Evolutionary conservation across 106 monocot genomes (phyloP).

Genomic region (Dendrobium officinale): DNA sequence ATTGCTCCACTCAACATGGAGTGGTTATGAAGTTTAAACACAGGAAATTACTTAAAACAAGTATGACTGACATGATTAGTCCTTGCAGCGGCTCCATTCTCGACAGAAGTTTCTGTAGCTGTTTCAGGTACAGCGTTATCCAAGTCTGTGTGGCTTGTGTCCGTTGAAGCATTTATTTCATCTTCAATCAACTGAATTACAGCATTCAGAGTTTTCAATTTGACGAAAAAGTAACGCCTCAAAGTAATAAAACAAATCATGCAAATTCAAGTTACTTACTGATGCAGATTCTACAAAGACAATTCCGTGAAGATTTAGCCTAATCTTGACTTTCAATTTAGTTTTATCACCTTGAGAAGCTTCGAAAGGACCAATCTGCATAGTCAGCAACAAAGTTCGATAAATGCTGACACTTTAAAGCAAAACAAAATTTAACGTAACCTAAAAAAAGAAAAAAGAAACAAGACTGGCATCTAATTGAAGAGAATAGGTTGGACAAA

Average conservation of each 20-base stretch:
- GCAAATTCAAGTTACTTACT: conserved; percentile 30
- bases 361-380: conserved; percentile 69
- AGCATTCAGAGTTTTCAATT: conserved; percentile 15
- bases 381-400: neutral
- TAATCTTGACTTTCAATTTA: conserved; percentile 62
- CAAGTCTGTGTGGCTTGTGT: conserved; percentile 14
- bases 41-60: neutral
- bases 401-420: neutral
- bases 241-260: neutral
- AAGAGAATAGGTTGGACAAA: neutral
- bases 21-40: neutral
- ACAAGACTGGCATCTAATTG: neutral
- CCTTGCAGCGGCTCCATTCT: conserved; percentile 17
- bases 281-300: conserved; percentile 58
- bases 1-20: neutral
- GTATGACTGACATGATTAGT: conserved; percentile 19
- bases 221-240: neutral
- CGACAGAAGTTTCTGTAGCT: conserved; percentile 12
- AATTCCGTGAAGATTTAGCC: conserved; percentile 72
- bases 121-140: conserved; percentile 24
- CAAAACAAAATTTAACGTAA: neutral
- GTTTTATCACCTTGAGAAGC: conserved; percentile 29
- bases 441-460: neutral
- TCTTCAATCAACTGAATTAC: conserved; percentile 71
- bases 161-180: conserved; percentile 23